phyloP scores from a whole-genome alignment of 257 asterid species.

The Solanum pinnatisectum region DNA sequence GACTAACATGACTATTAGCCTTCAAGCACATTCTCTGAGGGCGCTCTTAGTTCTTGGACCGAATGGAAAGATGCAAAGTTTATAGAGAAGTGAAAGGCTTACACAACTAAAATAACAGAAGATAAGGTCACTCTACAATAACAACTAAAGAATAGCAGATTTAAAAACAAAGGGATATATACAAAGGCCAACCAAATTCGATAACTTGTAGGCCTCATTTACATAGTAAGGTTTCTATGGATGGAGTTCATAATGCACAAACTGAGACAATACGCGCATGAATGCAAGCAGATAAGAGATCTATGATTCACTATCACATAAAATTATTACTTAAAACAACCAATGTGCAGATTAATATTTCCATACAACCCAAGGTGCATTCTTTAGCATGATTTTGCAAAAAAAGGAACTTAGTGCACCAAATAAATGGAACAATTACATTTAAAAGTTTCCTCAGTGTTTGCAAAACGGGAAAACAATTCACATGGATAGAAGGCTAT shows the following conservation, averaged over 20 bases:
- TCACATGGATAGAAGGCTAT: neutral
- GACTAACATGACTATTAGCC: neutral
- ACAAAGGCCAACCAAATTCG: neutral
- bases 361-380: neutral
- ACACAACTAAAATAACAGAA: neutral
- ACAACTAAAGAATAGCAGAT: neutral
- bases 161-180: neutral
- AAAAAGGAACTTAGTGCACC: neutral
- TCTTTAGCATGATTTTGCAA: neutral
- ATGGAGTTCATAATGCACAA: neutral
- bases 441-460: neutral
- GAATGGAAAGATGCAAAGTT: neutral
- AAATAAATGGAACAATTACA: neutral
- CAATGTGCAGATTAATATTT: neutral
- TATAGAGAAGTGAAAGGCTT: neutral
- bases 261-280: neutral
- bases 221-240: neutral
- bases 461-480: neutral
- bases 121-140: neutral
- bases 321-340: neutral
- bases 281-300: neutral
- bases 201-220: neutral
- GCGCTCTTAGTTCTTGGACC: neutral
- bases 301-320: neutral
- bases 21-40: neutral